phyloP scores from a whole-genome alignment of 2,329 filamentous ascomycete species.

The Fusarium pseudonygamai region DNA sequence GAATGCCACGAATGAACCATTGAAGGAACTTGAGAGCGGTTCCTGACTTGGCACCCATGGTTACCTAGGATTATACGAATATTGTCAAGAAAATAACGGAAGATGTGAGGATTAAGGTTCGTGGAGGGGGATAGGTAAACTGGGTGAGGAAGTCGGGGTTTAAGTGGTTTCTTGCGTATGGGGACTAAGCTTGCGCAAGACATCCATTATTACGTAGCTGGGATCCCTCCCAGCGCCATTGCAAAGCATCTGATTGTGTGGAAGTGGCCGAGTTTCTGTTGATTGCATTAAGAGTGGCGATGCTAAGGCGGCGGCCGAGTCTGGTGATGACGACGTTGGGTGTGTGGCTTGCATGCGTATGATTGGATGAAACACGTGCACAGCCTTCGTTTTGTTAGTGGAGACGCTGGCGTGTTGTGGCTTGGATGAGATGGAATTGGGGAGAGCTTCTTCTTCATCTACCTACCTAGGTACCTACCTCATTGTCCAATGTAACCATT shows the following conservation, averaged over 20 bases:
- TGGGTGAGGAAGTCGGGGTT: constrained; percentile 7
- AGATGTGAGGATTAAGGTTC: background rate
- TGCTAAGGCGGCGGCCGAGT: background rate
- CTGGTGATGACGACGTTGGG: constrained; percentile 26
- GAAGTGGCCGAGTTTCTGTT: constrained; percentile 3
- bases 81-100: background rate
- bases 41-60: constrained; percentile 46
- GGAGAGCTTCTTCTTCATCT: background rate
- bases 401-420: constrained; percentile 9
- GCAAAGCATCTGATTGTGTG: constrained; percentile 23
- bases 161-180: constrained; percentile 22
- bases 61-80: constrained; percentile 10
- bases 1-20: constrained; percentile 76
- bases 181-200: constrained; percentile 25
- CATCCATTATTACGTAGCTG: constrained; percentile 29
- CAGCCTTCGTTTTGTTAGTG: constrained; percentile 32
- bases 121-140: background rate
- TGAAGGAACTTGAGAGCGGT: constrained; percentile 74
- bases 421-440: background rate
- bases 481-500: background rate
- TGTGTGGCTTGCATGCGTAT: constrained; percentile 22
- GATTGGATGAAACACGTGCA: constrained; percentile 18
- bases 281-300: constrained; percentile 28
- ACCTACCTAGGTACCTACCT: background rate
- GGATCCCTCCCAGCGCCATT: background rate